Conservation (phyloP, 441 rosid genomes). For the Erysimum cheiri region DNA sequence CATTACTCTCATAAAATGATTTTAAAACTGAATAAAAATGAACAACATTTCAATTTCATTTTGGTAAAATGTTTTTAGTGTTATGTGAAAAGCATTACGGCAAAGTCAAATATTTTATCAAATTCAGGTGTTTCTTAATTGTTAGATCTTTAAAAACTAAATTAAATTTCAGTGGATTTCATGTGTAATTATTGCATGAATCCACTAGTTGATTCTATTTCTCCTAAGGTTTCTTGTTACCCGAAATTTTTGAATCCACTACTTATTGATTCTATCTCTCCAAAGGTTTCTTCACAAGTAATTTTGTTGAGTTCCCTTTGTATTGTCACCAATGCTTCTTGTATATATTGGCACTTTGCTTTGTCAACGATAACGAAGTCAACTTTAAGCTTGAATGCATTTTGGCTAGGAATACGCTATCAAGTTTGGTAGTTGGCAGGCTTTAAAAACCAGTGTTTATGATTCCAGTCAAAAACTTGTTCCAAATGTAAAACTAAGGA, state of each 20-base stretch:
- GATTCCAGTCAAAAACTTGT: conserved; percentile 10
- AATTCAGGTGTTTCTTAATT: neutral
- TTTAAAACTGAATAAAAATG: neutral
- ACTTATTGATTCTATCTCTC: neutral
- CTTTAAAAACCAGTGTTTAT: neutral
- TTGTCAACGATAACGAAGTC: conserved; percentile 2
- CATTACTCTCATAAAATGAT: neutral
- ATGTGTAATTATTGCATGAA: too few relatives aligned
- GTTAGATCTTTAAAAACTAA: neutral
- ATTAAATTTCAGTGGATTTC: neutral
- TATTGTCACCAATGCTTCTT: conserved; percentile 4
- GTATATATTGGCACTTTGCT: neutral
- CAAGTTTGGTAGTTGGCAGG: conserved; percentile 19
- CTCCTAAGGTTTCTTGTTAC: conserved; percentile 1
- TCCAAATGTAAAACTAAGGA: conserved; percentile 12
- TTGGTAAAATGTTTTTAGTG: neutral
- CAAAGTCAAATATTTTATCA: neutral
- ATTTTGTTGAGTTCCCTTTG: neutral
- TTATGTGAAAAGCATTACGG: conserved; percentile 7
- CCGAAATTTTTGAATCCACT: neutral
- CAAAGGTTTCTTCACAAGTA: neutral
- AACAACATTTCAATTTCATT: conserved; percentile 13
- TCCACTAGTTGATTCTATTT: neutral
- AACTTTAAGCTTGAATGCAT: conserved; percentile 21
- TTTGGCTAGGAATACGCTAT: neutral